Evolutionary conservation across 2,329 filamentous ascomycete species (phyloP).

Genomic region (Dactylellina leptospora): DNA sequence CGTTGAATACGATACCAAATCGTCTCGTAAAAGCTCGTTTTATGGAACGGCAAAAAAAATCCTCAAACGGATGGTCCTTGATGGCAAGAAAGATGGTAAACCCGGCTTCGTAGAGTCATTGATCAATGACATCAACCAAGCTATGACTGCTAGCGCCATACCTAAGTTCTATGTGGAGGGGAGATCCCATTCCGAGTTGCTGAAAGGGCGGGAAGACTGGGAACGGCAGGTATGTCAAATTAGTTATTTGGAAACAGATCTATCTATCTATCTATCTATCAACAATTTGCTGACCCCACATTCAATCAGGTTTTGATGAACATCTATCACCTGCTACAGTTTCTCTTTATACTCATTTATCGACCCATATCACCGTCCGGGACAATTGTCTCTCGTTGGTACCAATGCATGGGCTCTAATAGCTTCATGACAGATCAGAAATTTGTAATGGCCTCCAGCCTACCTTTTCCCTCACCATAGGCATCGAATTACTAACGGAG

Average conservation of each 20-base stretch:
- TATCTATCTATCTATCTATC: not conserved
- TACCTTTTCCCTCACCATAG: not conserved
- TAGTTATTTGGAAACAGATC: not conserved
- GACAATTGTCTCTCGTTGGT: conserved; percentile 74
- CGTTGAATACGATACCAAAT: conserved; percentile 26
- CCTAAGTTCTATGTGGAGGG: conserved; percentile 22
- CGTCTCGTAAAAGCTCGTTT: conserved; percentile 21
- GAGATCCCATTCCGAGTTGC: conserved; percentile 6
- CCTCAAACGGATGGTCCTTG: conserved; percentile 24
- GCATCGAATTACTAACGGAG: conserved; percentile 1
- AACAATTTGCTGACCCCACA: not conserved
- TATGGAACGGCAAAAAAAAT: conserved; percentile 34
- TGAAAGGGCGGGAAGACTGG: conserved; percentile 29
- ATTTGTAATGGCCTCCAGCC: conserved; percentile 36
- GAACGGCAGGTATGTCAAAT: conserved; percentile 29
- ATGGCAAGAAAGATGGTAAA: conserved; percentile 22
- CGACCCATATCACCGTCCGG: conserved; percentile 68
- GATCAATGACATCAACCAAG: conserved; percentile 31
- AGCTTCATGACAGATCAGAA: conserved; percentile 68
- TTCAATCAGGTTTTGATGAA: conserved; percentile 67
- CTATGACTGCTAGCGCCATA: conserved; percentile 9
- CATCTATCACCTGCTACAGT: conserved; percentile 75
- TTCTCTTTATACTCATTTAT: conserved; percentile 76
- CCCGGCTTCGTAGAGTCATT: conserved; percentile 31
- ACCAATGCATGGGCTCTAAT: conserved; percentile 73